phyloP scores from a whole-genome alignment of 352 stramenopile genomes.

The Phytophthora sojae region DNA sequence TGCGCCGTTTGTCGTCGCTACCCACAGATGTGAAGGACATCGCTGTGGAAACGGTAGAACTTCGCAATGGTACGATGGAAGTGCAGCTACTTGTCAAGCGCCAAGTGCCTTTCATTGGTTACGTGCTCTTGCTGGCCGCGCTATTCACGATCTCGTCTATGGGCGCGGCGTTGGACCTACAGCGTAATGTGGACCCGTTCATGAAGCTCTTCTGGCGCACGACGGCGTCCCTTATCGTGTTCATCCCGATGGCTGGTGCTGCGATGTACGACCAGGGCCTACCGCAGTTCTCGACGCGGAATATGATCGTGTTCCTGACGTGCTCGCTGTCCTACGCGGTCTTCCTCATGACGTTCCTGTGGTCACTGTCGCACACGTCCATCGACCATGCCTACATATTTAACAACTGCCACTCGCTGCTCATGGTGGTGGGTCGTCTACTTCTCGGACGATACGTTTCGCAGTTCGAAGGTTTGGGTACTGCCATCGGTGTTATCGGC shows the following conservation, averaged over 20 bases:
- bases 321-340: conserved; percentile 78
- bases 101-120: conserved; percentile 80
- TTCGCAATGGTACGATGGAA: conserved; percentile 66
- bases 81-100: conserved; percentile 81
- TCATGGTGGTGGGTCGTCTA: conserved; percentile 77
- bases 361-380: conserved; percentile 78
- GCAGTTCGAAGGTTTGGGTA: conserved; percentile 80
- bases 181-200: conserved; percentile 78
- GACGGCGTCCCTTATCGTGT: conserved; percentile 74
- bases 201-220: conserved; percentile 89
- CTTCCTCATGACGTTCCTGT: conserved; percentile 86
- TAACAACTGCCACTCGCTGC: conserved; percentile 88
- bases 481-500: conserved; percentile 78
- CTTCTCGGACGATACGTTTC: conserved; percentile 70
- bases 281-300: conserved; percentile 63
- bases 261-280: conserved; percentile 64
- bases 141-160: conserved; percentile 82
- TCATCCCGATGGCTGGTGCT: conserved; percentile 64
- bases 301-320: conserved; percentile 72
- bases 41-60: conserved; percentile 75
- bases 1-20: conserved; percentile 67
- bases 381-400: conserved; percentile 89
- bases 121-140: conserved; percentile 74
- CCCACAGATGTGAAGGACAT: conserved; percentile 80
- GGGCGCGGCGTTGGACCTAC: conserved; percentile 74